Conservation (phyloP, 2,329 filamentous ascomycete species). For the Talaromyces sp. region DNA sequence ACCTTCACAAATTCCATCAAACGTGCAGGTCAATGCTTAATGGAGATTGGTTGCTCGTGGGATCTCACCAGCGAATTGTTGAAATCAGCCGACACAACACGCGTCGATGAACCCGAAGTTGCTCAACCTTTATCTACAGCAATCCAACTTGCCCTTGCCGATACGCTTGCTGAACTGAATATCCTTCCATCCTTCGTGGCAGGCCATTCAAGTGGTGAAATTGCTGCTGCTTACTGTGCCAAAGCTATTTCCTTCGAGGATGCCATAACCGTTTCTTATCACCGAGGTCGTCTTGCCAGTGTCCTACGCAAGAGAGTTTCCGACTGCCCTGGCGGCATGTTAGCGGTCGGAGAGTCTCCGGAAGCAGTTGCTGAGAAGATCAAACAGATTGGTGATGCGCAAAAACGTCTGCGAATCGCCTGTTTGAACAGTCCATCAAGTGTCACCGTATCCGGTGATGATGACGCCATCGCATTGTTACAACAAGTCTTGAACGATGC, state of each 20-base stretch:
- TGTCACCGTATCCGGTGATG: constrained; percentile 42
- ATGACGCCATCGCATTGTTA: constrained; percentile 27
- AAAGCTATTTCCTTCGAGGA: constrained; percentile 22
- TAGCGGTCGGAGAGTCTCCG: constrained; percentile 26
- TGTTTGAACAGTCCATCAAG: constrained; percentile 36
- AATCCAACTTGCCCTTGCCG: neutral
- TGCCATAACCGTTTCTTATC: constrained; percentile 22
- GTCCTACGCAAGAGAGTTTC: constrained; percentile 17
- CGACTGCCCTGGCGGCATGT: constrained; percentile 26
- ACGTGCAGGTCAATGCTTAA: neutral
- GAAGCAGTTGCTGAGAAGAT: neutral
- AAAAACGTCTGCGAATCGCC: constrained; percentile 25
- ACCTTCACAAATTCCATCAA: constrained; percentile 6
- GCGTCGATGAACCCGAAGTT: constrained; percentile 22
- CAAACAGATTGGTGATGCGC: constrained; percentile 20
- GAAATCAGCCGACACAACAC: constrained; percentile 8
- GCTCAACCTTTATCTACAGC: constrained; percentile 22
- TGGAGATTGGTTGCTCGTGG: neutral
- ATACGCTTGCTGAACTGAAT: constrained; percentile 20
- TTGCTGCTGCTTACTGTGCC: constrained; percentile 23
- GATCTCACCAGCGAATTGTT: neutral
- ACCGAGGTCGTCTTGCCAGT: constrained; percentile 9
- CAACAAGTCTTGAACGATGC: constrained; percentile 16
- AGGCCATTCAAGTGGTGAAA: constrained; percentile 23
- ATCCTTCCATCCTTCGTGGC: constrained; percentile 20